These are phyloP conservation scores for Corymbia calophylla DNA, from an alignment of 441 rosid genomes.

Conservation along the genomic window DNA sequence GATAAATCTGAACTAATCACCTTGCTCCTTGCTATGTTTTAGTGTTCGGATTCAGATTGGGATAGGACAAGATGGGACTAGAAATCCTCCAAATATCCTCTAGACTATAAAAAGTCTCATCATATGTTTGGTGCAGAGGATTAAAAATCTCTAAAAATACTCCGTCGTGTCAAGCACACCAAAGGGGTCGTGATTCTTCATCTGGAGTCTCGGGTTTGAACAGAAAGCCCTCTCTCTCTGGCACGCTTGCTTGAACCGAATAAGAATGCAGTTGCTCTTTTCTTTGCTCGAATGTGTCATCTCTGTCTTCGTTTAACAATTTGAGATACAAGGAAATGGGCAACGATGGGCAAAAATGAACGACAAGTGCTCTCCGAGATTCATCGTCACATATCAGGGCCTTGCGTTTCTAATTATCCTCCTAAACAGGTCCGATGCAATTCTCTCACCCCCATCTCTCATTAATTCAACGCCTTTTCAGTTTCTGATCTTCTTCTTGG, in stretches of 20 bases:
- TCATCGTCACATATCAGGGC: constrained; percentile 54
- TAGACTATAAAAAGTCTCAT: neutral
- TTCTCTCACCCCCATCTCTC: neutral
- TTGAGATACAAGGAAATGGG: neutral
- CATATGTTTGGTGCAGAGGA: neutral
- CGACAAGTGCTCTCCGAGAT: constrained; percentile 54
- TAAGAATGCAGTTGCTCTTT: neutral
- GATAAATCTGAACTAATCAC: neutral
- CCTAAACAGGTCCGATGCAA: constrained; percentile 31
- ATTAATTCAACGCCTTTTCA: neutral
- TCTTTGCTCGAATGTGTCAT: neutral
- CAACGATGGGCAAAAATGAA: neutral
- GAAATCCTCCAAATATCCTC: neutral
- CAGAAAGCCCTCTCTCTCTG: neutral
- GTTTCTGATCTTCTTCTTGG: neutral
- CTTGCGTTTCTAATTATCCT: constrained; percentile 58
- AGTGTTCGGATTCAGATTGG: neutral
- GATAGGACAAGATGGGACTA: neutral
- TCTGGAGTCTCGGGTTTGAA: neutral
- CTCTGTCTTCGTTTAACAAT: neutral
- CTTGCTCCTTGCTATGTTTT: neutral
- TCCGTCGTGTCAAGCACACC: neutral
- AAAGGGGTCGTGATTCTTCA: neutral
- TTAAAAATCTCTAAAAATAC: neutral
- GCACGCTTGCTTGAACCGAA: neutral